Percentiles rank a stretch among this genome's conserved stretches.
Evolutionary conservation across 331 rosid genomes (phyloP).

Genomic region (Cydonia oblonga): DNA sequence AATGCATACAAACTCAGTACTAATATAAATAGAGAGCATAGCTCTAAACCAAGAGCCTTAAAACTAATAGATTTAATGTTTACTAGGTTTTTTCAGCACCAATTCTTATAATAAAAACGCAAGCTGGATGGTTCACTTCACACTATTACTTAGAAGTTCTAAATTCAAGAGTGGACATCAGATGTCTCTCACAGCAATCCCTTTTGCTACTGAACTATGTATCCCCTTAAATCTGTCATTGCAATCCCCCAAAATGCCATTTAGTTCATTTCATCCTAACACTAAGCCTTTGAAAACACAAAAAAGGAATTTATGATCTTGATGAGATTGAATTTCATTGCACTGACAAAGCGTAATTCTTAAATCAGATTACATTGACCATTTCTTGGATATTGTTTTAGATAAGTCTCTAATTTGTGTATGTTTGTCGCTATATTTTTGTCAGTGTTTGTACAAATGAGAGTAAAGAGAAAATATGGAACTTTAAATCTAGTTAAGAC

Average conservation of each 20-base stretch:
- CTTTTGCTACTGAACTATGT: neutral
- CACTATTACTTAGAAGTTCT: neutral
- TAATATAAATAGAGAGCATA: neutral
- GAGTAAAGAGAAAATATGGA: neutral
- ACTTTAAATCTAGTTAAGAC: neutral
- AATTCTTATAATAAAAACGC: neutral
- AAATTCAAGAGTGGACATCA: neutral
- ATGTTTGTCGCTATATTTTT: neutral
- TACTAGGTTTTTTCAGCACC: neutral
- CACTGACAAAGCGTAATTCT: neutral
- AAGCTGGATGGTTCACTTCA: neutral
- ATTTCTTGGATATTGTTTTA: neutral
- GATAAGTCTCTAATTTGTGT: neutral
- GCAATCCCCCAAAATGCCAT: neutral
- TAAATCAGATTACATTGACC: neutral
- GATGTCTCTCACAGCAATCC: neutral
- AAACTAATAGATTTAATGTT: neutral
- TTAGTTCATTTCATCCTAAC: neutral
- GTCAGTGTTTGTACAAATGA: neutral
- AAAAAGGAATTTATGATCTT: neutral
- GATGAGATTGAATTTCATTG: neutral
- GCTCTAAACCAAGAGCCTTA: neutral
- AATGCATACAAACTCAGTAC: neutral
- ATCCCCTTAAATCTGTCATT: neutral
- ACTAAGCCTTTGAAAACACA: neutral